phyloP scores from a whole-genome alignment of 169 alveolate genomes.

The Plasmodium adleri region DNA sequence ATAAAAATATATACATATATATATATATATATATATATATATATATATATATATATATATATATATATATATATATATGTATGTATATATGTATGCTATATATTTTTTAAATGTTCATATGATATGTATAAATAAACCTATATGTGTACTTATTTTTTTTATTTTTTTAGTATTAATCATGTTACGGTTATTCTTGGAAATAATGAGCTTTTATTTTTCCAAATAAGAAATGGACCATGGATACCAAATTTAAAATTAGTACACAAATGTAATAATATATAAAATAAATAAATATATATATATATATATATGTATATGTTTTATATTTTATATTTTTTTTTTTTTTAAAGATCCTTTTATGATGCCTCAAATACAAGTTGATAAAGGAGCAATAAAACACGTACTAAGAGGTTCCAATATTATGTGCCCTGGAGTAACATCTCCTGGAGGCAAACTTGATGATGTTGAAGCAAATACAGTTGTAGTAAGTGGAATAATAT shows the following conservation, averaged over 20 bases:
- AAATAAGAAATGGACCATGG: constrained; percentile 95
- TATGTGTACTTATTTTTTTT: background rate
- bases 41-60: background rate
- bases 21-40: constrained; percentile 3
- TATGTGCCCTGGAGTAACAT: constrained; percentile 98
- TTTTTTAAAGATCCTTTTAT: constrained; percentile 91
- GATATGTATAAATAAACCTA: no score
- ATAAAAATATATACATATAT: background rate
- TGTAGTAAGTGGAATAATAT: constrained; percentile 71
- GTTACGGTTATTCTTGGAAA: constrained; percentile 85
- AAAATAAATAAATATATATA: background rate
- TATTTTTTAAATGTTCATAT: no score
- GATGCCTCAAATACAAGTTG: constrained; percentile 97
- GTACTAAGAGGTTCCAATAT: constrained; percentile 96
- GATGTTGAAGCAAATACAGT: constrained; percentile 90
- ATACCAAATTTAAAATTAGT: constrained; percentile 94
- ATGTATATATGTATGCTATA: background rate
- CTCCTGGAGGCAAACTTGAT: constrained; percentile 96
- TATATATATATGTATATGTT: no score
- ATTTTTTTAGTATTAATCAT: constrained; percentile 83
- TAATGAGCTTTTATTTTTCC: constrained; percentile 90
- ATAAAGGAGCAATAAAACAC: constrained; percentile 96
- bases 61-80: background rate
- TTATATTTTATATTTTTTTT: background rate
- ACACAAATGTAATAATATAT: constrained; percentile 88